These are phyloP conservation scores for Monocercomonoides exilis DNA, from an alignment of 78 protist species.

Conservation along the genomic window DNA sequence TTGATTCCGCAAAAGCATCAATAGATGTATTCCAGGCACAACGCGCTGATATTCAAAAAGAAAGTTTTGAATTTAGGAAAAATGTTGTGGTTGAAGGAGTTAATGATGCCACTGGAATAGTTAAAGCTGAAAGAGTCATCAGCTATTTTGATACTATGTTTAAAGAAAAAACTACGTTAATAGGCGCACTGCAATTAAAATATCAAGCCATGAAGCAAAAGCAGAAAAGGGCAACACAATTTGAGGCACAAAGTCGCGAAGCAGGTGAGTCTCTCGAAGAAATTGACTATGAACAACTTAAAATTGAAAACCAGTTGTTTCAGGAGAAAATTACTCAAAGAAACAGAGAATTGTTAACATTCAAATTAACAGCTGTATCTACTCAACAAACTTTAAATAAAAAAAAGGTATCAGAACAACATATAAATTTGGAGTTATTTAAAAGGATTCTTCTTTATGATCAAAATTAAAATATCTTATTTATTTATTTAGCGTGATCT, in stretches of 20 bases:
- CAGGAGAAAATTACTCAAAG: background rate
- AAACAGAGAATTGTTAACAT: background rate
- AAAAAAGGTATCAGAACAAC: background rate
- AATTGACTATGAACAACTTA: background rate
- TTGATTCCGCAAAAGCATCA: background rate
- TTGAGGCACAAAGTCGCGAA: background rate
- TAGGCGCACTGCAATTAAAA: background rate
- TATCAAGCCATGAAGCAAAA: background rate
- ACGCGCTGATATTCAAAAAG: background rate
- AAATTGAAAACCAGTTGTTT: background rate
- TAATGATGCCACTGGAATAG: background rate
- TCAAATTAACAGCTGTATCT: background rate
- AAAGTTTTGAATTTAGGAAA: background rate
- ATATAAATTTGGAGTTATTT: no score
- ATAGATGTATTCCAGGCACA: slow-evolving; percentile 1
- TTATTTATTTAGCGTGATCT: background rate
- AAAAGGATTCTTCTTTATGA: no score
- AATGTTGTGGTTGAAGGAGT: background rate
- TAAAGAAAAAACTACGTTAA: background rate
- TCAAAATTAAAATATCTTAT: no score
- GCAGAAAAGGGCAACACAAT: background rate
- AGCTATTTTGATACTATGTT: background rate
- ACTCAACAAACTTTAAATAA: background rate
- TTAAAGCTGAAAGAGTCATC: background rate
- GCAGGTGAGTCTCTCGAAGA: background rate